These are phyloP conservation scores for Posidonia australis DNA, from an alignment of 106 monocot species.

Conservation along the genomic window DNA sequence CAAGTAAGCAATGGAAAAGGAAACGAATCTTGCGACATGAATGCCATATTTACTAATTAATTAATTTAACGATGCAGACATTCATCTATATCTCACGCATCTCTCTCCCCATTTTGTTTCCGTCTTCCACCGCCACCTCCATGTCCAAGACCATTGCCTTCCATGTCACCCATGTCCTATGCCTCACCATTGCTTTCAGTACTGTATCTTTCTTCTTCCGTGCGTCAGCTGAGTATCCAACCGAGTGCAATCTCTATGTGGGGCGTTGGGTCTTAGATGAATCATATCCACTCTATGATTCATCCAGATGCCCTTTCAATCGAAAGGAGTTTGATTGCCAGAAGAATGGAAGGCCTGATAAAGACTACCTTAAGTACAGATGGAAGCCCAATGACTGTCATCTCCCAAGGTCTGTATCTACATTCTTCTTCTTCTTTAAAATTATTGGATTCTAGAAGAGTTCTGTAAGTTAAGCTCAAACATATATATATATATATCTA, in stretches of 20 bases:
- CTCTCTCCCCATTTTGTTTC: too few relatives aligned
- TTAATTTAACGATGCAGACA: too few relatives aligned
- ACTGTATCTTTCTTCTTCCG: too few relatives aligned
- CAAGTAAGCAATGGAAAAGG: too few relatives aligned
- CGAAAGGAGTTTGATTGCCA: constrained; percentile 67
- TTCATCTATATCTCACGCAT: too few relatives aligned
- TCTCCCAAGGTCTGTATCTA: constrained; percentile 42
- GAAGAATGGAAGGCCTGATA: constrained; percentile 60
- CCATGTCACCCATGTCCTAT: not conserved
- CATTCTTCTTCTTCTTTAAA: not conserved
- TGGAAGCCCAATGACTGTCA: constrained; percentile 56
- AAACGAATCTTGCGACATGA: too few relatives aligned
- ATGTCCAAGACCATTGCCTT: not conserved
- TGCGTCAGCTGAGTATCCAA: not conserved
- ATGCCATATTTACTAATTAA: too few relatives aligned
- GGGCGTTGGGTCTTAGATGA: constrained; percentile 65
- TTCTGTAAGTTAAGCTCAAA: too few relatives aligned
- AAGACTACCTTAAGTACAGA: constrained; percentile 53
- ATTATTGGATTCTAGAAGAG: too few relatives aligned
- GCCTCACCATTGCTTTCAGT: not conserved
- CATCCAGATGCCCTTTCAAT: constrained; percentile 48
- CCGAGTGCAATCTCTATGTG: constrained; percentile 42
- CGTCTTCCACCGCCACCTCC: not conserved
- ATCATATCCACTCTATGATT: constrained; percentile 58
- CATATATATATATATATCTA: not conserved